phyloP scores from a whole-genome alignment of 2,329 filamentous ascomycete species.

The Pseudopyricularia javanii region DNA sequence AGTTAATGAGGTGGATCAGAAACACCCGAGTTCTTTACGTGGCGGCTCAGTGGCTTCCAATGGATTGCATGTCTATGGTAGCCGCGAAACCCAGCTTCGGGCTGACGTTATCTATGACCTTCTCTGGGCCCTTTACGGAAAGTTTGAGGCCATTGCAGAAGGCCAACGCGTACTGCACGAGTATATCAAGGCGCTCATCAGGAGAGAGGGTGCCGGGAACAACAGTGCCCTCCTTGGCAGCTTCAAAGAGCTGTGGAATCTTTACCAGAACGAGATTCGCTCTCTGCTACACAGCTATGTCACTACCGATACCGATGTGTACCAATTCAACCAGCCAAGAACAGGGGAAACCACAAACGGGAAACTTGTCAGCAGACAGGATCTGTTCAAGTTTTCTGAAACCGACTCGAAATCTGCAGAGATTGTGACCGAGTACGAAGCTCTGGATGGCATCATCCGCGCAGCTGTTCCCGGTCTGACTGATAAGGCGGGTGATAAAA shows the following conservation, averaged over 20 bases:
- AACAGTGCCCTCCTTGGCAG: constrained; percentile 61
- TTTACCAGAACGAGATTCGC: constrained; percentile 95
- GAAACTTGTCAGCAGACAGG: constrained; percentile 38
- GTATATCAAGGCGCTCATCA: constrained; percentile 73
- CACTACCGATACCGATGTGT: constrained; percentile 74
- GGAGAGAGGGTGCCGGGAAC: constrained; percentile 61
- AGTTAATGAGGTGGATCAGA: constrained; percentile 83
- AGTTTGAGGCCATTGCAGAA: constrained; percentile 95
- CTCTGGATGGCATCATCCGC: constrained; percentile 79
- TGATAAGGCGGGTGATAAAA: constrained; percentile 36
- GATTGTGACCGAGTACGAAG: constrained; percentile 75
- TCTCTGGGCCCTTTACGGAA: constrained; percentile 83
- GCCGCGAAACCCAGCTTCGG: constrained; percentile 61
- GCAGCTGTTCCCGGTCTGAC: constrained; percentile 88
- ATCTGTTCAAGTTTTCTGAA: constrained; percentile 78
- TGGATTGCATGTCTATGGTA: constrained; percentile 50
- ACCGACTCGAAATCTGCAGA: constrained; percentile 69
- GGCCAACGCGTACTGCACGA: constrained; percentile 91
- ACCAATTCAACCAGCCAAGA: constrained; percentile 45
- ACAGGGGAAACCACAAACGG: constrained; percentile 29
- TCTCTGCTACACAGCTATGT: constrained; percentile 92
- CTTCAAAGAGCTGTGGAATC: constrained; percentile 95
- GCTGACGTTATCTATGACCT: constrained; percentile 84
- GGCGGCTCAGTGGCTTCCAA: constrained; percentile 30
- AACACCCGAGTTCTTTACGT: constrained; percentile 72